Evolutionary conservation across 140 eudicot genomes (phyloP).

Genomic region (Erigeron philadelphicus): DNA sequence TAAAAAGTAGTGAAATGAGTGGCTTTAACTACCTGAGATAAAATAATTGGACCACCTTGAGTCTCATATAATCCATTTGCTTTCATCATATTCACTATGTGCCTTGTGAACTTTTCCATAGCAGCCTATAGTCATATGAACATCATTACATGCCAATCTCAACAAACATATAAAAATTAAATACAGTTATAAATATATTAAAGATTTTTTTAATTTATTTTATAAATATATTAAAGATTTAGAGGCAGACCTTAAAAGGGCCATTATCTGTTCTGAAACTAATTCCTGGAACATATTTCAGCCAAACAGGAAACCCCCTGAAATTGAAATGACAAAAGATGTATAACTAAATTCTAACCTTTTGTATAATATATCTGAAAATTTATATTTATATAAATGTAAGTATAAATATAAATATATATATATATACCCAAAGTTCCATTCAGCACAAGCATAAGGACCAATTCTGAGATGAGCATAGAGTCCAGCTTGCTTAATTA

Average conservation of each 20-base stretch:
- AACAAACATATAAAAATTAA: constrained; percentile 8
- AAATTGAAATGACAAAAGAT: constrained; percentile 23
- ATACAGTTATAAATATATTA: neutral
- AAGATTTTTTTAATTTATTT: neutral
- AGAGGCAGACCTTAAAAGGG: constrained; percentile 44
- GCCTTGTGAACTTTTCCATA: constrained; percentile 75
- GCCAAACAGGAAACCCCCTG: constrained; percentile 99
- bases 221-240: neutral
- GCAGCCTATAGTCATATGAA: constrained; percentile 43
- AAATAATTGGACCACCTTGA: constrained; percentile 91
- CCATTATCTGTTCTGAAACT: constrained; percentile 88
- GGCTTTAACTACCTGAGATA: constrained; percentile 70
- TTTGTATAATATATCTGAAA: neutral
- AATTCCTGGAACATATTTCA: constrained; percentile 86
- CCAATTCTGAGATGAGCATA: constrained; percentile 93
- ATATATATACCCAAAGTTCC: constrained; percentile 84
- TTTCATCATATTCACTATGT: constrained; percentile 91
- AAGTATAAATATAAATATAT: neutral
- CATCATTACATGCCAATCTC: constrained; percentile 3
- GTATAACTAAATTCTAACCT: neutral
- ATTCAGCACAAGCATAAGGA: constrained; percentile 98
- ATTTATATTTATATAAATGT: neutral
- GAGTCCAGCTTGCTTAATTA: constrained; percentile 84
- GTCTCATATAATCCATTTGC: constrained; percentile 61
- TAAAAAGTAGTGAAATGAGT: constrained; percentile 10